These are phyloP conservation scores for Setomelanomma holmii DNA, from an alignment of 2,329 filamentous ascomycete genomes.

Conservation along the genomic window DNA sequence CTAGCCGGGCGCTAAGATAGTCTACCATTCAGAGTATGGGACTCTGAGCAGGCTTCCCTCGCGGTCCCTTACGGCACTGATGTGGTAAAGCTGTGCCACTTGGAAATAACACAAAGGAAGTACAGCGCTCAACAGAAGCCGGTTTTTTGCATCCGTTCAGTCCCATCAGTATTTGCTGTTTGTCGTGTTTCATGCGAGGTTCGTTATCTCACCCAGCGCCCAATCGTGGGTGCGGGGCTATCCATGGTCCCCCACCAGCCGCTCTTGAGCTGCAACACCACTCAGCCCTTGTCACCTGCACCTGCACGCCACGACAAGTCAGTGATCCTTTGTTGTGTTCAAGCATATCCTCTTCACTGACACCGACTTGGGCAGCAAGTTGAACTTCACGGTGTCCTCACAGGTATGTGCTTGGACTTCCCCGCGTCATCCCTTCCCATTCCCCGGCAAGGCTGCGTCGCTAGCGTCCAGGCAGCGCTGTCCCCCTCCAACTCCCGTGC, in stretches of 20 bases:
- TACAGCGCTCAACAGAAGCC: too few species aligned
- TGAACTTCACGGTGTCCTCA: neutral
- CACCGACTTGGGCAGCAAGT: slow-evolving; percentile 4
- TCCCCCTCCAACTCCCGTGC: slow-evolving; percentile 7
- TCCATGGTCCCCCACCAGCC: neutral
- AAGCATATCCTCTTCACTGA: neutral
- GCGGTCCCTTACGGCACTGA: too few species aligned
- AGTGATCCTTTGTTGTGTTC: neutral
- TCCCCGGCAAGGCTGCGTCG: slow-evolving; percentile 13
- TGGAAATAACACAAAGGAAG: too few species aligned
- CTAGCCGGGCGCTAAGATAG: neutral
- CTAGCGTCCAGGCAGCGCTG: slow-evolving; percentile 30
- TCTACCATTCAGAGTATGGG: neutral
- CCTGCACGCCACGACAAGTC: slow-evolving; percentile 3
- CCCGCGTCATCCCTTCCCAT: slow-evolving; percentile 13
- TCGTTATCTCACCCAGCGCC: neutral
- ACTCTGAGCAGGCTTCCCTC: too few species aligned
- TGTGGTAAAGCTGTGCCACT: too few species aligned
- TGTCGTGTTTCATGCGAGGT: slow-evolving; percentile 1
- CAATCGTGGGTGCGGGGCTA: neutral
- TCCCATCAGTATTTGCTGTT: neutral
- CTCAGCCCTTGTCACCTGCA: slow-evolving; percentile 1
- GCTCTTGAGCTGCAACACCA: neutral
- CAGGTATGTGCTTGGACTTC: slow-evolving; percentile 8
- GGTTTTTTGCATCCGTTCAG: neutral